These are phyloP conservation scores for Rhododendron kiyosumense DNA, from an alignment of 148 eudicot genomes.

Conservation along the genomic window DNA sequence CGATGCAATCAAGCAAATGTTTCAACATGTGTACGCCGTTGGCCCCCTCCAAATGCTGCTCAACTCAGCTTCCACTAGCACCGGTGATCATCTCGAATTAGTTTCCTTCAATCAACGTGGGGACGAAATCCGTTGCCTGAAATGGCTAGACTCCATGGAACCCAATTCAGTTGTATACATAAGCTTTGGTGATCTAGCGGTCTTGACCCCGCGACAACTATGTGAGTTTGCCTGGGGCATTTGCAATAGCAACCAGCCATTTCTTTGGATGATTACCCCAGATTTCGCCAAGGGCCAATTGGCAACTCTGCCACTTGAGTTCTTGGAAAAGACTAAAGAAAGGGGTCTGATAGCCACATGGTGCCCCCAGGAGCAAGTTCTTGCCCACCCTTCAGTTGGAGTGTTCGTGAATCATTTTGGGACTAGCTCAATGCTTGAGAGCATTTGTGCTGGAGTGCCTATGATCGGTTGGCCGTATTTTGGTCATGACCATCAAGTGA, in stretches of 20 bases:
- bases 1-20: constrained; percentile 12
- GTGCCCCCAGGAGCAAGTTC: constrained; percentile 17
- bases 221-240: constrained; percentile 32
- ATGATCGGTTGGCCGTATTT: constrained; percentile 59
- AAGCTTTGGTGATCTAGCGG: constrained; percentile 8
- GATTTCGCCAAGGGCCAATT: neutral
- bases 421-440: constrained; percentile 32
- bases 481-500: constrained; percentile 44
- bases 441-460: constrained; percentile 42
- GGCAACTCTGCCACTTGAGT: constrained; percentile 5
- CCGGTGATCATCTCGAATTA: neutral
- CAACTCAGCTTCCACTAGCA: neutral
- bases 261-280: constrained; percentile 35
- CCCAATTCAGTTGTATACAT: constrained; percentile 26
- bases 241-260: constrained; percentile 38
- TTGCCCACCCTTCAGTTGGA: constrained; percentile 7
- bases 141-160: constrained; percentile 34
- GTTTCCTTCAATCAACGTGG: constrained; percentile 9
- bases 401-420: constrained; percentile 7
- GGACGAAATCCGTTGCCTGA: constrained; percentile 25
- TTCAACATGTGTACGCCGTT: constrained; percentile 26
- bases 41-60: constrained; percentile 33
- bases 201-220: constrained; percentile 28
- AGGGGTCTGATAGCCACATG: constrained; percentile 7
- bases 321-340: constrained; percentile 5